Evolutionary conservation across 1,139 yeast species (phyloP), one percentile per base, ranked within the genome.

Genomic region (Saccharomyces hybrid): DNA sequence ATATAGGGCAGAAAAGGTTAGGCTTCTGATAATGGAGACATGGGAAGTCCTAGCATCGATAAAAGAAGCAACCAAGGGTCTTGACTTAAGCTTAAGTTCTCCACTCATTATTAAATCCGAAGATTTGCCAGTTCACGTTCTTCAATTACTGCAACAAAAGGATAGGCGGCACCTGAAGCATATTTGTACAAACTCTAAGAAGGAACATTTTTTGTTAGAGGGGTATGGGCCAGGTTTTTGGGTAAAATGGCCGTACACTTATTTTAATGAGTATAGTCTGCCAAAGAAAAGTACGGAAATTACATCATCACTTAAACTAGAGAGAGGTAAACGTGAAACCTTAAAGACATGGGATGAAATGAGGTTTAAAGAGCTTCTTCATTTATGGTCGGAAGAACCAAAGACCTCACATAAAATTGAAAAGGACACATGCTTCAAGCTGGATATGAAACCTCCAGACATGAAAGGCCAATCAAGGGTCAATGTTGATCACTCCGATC

Each of bases 401-500:
- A 34, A 38, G 12, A 41, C 9, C 3, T 28, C 32, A 7, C 50
- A 46, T 16, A 51, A 34, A 16, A 51, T 48, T 4, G 52, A 46
- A 24, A 14, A 31, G 51, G 53, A 51, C 27, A 55, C 41, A 41
- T 41, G 46, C 31, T 34, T 54, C n/a, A 50, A 54, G 28, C 53
- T 65, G 32, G 49, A 55, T 21, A 61, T 64, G 66, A 53, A 48
- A 19, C 63, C 63, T 7, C 64, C 65, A 21, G 53, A 51, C n/a
- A 26, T 32, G 31, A 47, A 27, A 26, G 11, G 14, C 51, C 16
- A 38, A 9, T n/a, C 51, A 44, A 49, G 28, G 16, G 47, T 48
- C 11, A 27, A 21, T 7, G 48, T 51, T 31, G n/a, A 6, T 16
- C 7, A 9, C 14, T 24, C 14, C 5, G 60, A 61, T 47, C 67